Evolutionary conservation across 345 rosid genomes (phyloP).

Genomic region (Viola odorata): DNA sequence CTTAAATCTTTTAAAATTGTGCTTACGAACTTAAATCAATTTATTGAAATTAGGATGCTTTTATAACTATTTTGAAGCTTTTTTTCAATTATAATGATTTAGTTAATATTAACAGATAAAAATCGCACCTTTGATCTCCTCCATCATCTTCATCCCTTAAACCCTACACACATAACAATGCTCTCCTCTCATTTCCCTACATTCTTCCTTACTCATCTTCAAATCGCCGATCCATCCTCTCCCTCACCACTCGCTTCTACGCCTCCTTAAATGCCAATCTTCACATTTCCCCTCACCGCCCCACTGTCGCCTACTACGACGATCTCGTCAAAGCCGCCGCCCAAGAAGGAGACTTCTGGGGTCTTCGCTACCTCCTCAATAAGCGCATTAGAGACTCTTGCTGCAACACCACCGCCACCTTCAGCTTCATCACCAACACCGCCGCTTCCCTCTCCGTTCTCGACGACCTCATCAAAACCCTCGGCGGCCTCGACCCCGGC

Average conservation of each 20-base stretch:
- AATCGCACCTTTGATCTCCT: too few species aligned
- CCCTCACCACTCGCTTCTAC: slow-evolving; percentile 19
- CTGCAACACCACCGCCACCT: slow-evolving; percentile 58
- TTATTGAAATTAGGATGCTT: too few species aligned
- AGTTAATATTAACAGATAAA: too few species aligned
- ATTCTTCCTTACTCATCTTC: slow-evolving; percentile 11
- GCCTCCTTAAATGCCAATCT: slow-evolving; percentile 16
- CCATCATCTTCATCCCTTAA: too few species aligned
- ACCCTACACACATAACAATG: slow-evolving; percentile 12
- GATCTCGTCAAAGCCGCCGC: slow-evolving; percentile 45
- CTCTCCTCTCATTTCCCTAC: slow-evolving; percentile 11
- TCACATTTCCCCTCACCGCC: slow-evolving; percentile 28
- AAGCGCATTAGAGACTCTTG: slow-evolving; percentile 47
- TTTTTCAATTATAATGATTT: too few species aligned
- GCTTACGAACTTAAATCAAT: too few species aligned
- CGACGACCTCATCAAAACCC: slow-evolving; percentile 34
- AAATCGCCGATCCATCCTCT: slow-evolving; percentile 3
- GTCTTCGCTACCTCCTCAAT: slow-evolving; percentile 50
- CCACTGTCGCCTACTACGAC: slow-evolving; percentile 53
- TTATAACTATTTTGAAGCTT: too few species aligned
- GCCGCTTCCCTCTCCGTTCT: slow-evolving; percentile 38
- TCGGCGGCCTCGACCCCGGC: slow-evolving; percentile 47
- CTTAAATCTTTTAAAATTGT: too few species aligned
- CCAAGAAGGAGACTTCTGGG: slow-evolving; percentile 41
- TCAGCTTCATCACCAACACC: slow-evolving; percentile 53